Base-by-base conservation (phyloP, 169 alveolate species). In the Hepatocystis sp. region DNA sequence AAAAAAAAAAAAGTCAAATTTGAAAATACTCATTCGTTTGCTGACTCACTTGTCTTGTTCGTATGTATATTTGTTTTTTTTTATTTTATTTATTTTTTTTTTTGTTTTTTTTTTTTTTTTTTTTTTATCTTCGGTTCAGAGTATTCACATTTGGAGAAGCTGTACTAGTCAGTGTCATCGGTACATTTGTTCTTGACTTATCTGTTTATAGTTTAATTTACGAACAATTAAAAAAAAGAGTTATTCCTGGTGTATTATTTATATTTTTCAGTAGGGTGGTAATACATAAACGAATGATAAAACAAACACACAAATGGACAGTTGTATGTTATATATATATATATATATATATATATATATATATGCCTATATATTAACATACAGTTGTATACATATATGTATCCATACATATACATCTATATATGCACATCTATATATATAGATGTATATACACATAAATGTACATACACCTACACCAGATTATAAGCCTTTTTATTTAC, bases 91-190 rank as follows among this genome's bases (percentile, higher is more conserved):
- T 25, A 7, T 1, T n/a, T 34, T 13, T 61, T n/a, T 4, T 34
- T 1, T 28, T 34, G n/a, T 11, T 61, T 15, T 61, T 61, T 61
- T 34, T 61, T 15, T 21, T 11, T 8, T 42, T 61, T 21, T 32
- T 39, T 2, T 5, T 47, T 25, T 17, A n/a, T 36, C 28, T 36
- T 55, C 15, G 2, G 21, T 28, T 15, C 28, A 67, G 85, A 60
- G 85, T 52, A 27, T 67, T 67, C 53, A 32, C 85, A 11, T 67
- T 67, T 21, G 13, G 51, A 32, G 66, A 67, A 34, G 67, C 67
- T 13, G n/a, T 56, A 30, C 23, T 60, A 3, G 28, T 67, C 17
- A 67, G 85, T 60, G 36, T 25, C 13, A 44, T 56, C 10, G 85
- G 85, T 27, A 32, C 85, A 13, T 25, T 52, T 17, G 21, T 36